phyloP scores from a whole-genome alignment of 441 rosid genomes.

The Populus hybrid region DNA sequence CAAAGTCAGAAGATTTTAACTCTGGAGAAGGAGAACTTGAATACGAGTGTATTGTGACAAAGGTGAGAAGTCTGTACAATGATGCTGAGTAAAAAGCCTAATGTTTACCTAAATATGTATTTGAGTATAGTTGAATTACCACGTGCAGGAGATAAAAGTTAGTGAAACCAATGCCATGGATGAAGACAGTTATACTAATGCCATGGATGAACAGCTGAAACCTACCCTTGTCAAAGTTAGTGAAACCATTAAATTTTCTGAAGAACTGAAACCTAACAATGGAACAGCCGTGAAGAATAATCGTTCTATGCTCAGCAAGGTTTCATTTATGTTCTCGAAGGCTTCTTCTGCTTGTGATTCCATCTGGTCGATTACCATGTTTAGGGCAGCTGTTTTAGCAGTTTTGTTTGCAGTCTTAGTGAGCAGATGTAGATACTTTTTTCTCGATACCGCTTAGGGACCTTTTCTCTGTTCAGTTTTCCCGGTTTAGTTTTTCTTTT shows the following conservation, averaged over 20 bases:
- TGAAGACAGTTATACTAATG: constrained; percentile 11
- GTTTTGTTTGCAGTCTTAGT: constrained; percentile 37
- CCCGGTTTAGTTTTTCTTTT: background rate
- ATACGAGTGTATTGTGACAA: constrained; percentile 20
- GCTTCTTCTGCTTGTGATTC: constrained; percentile 10
- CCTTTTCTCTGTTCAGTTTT: constrained; percentile 5
- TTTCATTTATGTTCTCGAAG: constrained; percentile 23
- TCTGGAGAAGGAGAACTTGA: constrained; percentile 17
- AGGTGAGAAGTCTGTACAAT: constrained; percentile 47
- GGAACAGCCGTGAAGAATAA: constrained; percentile 10
- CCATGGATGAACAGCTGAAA: constrained; percentile 17
- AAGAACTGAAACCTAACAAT: background rate
- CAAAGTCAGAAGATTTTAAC: constrained; percentile 18
- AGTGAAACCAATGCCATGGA: constrained; percentile 13
- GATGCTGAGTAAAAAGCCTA: background rate
- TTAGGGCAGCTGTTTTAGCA: constrained; percentile 34
- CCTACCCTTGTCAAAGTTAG: constrained; percentile 7
- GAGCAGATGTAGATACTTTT: constrained; percentile 23
- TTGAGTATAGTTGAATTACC: constrained; percentile 17
- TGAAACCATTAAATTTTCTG: constrained; percentile 14
- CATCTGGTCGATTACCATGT: constrained; percentile 19
- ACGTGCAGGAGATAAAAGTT: constrained; percentile 34
- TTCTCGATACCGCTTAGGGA: constrained; percentile 13
- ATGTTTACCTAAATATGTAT: constrained; percentile 14
- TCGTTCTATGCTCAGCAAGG: constrained; percentile 22